A percentile compares a stretch with the other conserved stretches of the same genome.
Evolutionary conservation across 352 stramenopile genomes (phyloP).

Genomic region (Pythium phragmitis): DNA sequence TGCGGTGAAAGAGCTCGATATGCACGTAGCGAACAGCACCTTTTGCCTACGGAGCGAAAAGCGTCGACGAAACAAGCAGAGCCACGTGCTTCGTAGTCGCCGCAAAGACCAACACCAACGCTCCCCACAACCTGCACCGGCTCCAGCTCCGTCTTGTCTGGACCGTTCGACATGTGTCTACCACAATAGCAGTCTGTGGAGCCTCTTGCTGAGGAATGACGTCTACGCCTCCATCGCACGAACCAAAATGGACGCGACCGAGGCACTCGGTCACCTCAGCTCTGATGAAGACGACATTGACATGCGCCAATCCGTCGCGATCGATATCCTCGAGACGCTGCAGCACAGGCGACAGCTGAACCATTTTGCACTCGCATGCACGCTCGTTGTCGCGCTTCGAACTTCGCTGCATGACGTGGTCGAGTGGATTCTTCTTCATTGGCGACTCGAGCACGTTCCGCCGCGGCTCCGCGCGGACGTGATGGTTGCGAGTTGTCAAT

Average conservation of each 20-base stretch:
- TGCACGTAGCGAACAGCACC: neutral
- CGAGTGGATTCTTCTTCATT: constrained; percentile 10
- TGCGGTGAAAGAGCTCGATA: constrained; percentile 2
- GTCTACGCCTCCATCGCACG: constrained; percentile 3
- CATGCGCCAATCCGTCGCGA: neutral
- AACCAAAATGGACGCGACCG: constrained; percentile 7
- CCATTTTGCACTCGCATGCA: neutral
- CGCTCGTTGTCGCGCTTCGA: constrained; percentile 6
- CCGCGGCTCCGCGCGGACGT: neutral
- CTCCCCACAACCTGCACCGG: neutral
- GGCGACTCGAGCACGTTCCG: neutral
- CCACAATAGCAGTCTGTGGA: constrained; percentile 7
- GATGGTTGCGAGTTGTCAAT: constrained; percentile 7
- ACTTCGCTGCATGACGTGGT: constrained; percentile 7
- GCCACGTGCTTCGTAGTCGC: neutral
- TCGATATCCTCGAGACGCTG: constrained; percentile 15
- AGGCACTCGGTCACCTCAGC: constrained; percentile 8
- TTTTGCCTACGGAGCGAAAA: constrained; percentile 2
- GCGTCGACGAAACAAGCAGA: neutral
- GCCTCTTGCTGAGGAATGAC: constrained; percentile 8
- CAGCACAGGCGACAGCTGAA: constrained; percentile 18
- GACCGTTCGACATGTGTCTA: constrained; percentile 7
- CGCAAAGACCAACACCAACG: neutral
- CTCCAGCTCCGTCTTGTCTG: neutral
- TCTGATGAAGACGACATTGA: neutral